Conservation (phyloP, 345 rosid species). For the Excoecaria agallocha region DNA sequence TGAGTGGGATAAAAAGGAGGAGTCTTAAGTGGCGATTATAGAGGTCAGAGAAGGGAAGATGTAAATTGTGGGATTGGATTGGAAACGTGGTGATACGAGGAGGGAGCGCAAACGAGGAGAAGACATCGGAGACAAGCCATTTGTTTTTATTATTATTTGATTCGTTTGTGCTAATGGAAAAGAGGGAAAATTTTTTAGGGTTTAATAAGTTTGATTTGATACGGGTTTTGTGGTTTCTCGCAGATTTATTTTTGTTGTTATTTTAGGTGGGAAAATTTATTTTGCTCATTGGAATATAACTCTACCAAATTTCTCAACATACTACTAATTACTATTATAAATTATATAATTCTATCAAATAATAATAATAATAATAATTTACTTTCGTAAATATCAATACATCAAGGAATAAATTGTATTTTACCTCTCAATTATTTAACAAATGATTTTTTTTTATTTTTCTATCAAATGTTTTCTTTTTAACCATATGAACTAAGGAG, state of each 20-base stretch:
- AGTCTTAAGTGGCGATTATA: neutral
- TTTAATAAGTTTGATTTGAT: neutral
- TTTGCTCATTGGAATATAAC: neutral
- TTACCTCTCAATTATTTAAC: too few species aligned
- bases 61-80: neutral
- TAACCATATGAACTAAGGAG: too few species aligned
- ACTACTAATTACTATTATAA: too few species aligned
- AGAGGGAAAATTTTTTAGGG: slow-evolving; percentile 10
- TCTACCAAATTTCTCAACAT: too few species aligned
- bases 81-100: slow-evolving; percentile 7
- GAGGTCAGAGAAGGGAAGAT: neutral
- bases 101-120: neutral
- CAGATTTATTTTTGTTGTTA: neutral
- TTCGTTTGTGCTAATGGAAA: slow-evolving; percentile 2
- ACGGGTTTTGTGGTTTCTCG: neutral
- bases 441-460: too few species aligned
- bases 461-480: too few species aligned
- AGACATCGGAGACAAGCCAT: neutral
- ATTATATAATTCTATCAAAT: too few species aligned
- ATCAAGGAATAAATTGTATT: too few species aligned
- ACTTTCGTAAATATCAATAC: too few species aligned
- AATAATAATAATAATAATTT: too few species aligned
- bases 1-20: neutral
- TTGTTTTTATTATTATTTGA: neutral
- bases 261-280: slow-evolving; percentile 13